A percentile compares a stretch with the other conserved stretches of the same genome.
phyloP scores from a whole-genome alignment of 2,329 filamentous ascomycete species.

The Cladosporium sp. region DNA sequence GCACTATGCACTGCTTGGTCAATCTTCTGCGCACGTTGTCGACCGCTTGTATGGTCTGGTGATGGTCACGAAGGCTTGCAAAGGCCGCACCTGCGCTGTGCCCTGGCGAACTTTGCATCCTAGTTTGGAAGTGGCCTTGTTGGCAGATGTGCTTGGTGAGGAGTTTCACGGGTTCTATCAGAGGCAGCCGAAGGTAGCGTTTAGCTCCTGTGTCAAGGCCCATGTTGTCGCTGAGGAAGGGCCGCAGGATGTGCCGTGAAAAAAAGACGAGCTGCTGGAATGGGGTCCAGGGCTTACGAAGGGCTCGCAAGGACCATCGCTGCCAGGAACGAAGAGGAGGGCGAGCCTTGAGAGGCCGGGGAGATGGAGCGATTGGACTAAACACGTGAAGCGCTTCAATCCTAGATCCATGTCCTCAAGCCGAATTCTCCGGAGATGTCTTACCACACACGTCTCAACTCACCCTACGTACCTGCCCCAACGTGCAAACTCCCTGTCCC shows the following conservation, averaged over 20 bases:
- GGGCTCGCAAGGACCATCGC: slow-evolving; percentile 1
- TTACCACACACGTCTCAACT: no score
- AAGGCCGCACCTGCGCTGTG: slow-evolving; percentile 22
- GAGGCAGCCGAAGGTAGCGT: slow-evolving; percentile 41
- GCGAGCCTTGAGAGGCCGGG: slow-evolving; percentile 3
- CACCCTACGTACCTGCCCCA: no score
- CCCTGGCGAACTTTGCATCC: slow-evolving; percentile 31
- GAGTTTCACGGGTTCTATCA: slow-evolving; percentile 30
- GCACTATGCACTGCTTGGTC: slow-evolving; percentile 16
- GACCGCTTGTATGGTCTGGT: slow-evolving; percentile 28
- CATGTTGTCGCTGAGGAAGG: slow-evolving; percentile 54
- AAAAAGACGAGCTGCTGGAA: no score
- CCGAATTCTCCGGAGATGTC: no score
- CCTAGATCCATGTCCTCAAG: no score
- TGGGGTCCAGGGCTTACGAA: no score
- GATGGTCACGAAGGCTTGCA: slow-evolving; percentile 31
- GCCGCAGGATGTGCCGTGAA: slow-evolving; percentile 26
- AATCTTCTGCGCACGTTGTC: slow-evolving; percentile 17
- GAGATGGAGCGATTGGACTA: slow-evolving; percentile 6
- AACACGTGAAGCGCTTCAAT: no score
- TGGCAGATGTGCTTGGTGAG: slow-evolving; percentile 23
- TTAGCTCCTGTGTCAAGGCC: slow-evolving; percentile 49
- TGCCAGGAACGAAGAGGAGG: not conserved
- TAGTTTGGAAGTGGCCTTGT: slow-evolving; percentile 19
- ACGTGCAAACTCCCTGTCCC: not conserved